Conservation (phyloP, 192 early-diverging fungal genomes). For the Backusella parvicylindrica region DNA sequence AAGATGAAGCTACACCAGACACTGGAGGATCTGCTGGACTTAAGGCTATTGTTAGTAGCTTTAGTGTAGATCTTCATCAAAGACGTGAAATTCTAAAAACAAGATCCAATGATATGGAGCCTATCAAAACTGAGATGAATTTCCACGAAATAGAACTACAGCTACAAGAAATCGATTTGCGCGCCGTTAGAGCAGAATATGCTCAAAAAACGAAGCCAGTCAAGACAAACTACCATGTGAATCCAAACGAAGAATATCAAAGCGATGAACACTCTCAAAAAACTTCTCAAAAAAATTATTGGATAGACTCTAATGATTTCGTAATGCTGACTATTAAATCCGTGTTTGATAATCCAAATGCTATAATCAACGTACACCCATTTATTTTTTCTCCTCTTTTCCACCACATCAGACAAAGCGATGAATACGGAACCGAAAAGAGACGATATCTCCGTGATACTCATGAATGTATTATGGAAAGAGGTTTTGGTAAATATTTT, state of each 20-base stretch:
- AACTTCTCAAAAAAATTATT: not conserved
- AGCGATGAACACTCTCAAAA: not conserved
- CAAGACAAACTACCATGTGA: not conserved
- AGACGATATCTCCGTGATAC: conserved; percentile 2
- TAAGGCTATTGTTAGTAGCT: conserved; percentile 20
- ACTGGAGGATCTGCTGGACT: conserved; percentile 28
- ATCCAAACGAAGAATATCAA: not conserved
- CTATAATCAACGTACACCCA: not conserved
- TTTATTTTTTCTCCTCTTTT: conserved; percentile 20
- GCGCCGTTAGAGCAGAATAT: conserved; percentile 18
- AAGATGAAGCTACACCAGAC: conserved; percentile 8
- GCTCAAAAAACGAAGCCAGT: not conserved
- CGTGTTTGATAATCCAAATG: not conserved
- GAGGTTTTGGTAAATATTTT: not conserved
- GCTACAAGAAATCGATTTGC: conserved; percentile 31
- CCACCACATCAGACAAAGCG: not conserved
- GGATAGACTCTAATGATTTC: conserved; percentile 20
- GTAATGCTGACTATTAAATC: not conserved
- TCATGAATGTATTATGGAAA: conserved; percentile 11
- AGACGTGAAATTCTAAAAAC: conserved; percentile 11
- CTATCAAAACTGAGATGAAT: conserved; percentile 21
- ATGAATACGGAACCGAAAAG: not conserved
- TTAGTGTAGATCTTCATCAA: conserved; percentile 36
- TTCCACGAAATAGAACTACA: conserved; percentile 36
- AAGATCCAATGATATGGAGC: conserved; percentile 2